These are phyloP conservation scores for Cystofilobasidium ferigula DNA, from an alignment of 768 basidiomycete genomes.

Conservation along the genomic window DNA sequence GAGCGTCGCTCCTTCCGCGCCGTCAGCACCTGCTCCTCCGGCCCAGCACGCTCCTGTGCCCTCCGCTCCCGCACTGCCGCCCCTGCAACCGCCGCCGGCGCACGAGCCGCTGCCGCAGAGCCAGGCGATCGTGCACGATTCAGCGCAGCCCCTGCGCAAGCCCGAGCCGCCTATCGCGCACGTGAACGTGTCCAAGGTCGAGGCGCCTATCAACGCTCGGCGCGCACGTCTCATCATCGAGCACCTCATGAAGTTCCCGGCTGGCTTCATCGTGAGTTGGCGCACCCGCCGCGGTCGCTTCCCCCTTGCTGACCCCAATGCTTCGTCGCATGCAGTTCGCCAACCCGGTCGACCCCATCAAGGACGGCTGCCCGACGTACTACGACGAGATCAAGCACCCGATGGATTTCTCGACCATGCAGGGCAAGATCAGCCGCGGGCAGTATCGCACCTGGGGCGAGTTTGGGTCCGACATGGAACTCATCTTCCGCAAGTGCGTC, in stretches of 20 bases:
- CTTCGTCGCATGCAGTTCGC: constrained; percentile 44
- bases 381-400: constrained; percentile 80
- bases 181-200: constrained; percentile 25
- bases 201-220: constrained; percentile 28
- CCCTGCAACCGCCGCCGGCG: neutral
- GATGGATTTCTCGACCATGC: constrained; percentile 86
- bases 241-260: constrained; percentile 25
- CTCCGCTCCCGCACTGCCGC: neutral
- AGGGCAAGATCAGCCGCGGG: constrained; percentile 52
- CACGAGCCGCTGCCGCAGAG: neutral
- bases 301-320: neutral
- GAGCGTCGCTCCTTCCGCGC: neutral
- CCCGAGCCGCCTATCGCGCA: constrained; percentile 17
- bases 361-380: constrained; percentile 89
- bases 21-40: neutral
- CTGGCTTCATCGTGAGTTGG: constrained; percentile 25
- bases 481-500: constrained; percentile 62
- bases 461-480: constrained; percentile 64
- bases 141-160: neutral
- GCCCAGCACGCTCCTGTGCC: neutral
- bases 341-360: constrained; percentile 68
- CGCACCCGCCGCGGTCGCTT: neutral
- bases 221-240: constrained; percentile 30
- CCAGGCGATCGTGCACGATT: neutral
- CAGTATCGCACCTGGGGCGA: constrained; percentile 71